phyloP scores from a whole-genome alignment of 805 yeast species.

The Helenozyma rhizophorensis region DNA sequence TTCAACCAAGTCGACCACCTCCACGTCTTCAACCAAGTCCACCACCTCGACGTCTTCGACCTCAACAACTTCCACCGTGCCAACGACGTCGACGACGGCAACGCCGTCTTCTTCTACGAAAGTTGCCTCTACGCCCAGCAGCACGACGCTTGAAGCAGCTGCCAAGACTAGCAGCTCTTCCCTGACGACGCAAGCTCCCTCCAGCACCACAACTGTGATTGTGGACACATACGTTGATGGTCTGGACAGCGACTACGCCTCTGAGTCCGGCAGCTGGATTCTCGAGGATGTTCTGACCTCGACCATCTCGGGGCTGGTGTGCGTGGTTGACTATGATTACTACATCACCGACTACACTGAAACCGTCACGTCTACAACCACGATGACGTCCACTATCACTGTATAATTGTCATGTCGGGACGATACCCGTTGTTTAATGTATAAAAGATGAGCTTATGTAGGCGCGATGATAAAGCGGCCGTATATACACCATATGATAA shows the following conservation, averaged over 20 bases:
- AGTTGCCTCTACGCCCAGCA: no score
- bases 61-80: no score
- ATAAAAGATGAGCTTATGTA: neutral
- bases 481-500: no score
- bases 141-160: conserved; percentile 1
- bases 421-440: no score
- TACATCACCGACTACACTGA: conserved; percentile 24
- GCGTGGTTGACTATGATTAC: conserved; percentile 36
- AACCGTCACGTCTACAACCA: conserved; percentile 37
- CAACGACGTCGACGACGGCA: no score
- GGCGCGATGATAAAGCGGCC: neutral
- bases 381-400: conserved; percentile 33
- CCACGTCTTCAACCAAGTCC: conserved; percentile 1
- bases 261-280: conserved; percentile 27
- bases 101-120: no score
- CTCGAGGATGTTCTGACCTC: conserved; percentile 31
- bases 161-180: conserved; percentile 4
- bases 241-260: conserved; percentile 9
- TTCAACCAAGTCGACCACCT: neutral
- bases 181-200: conserved; percentile 5
- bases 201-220: conserved; percentile 27
- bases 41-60: neutral
- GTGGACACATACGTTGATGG: conserved; percentile 1
- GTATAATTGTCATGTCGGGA: no score
- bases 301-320: conserved; percentile 23